A percentile compares a stretch with the other conserved stretches of the same genome.
Evolutionary conservation across 2,329 filamentous ascomycete genomes (phyloP).

Genomic region (Stachybotrys chlorohalonatus): DNA sequence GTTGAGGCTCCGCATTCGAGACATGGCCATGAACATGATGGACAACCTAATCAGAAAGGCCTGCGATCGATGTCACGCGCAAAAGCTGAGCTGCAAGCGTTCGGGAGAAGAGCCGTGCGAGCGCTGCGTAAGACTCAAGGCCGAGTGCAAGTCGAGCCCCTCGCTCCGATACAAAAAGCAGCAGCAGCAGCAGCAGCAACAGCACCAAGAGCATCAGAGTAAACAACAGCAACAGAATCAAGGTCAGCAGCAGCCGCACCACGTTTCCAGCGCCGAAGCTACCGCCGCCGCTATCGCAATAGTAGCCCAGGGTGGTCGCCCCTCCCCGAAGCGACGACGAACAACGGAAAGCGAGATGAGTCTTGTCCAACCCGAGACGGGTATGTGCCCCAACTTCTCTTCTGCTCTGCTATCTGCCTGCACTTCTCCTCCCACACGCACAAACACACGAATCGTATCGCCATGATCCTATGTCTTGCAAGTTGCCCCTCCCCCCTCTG

Average conservation of each 20-base stretch:
- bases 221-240: conserved; percentile 10
- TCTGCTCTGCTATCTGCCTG: conserved; percentile 1
- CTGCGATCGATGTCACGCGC: conserved; percentile 36
- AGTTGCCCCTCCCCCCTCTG: not conserved
- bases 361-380: conserved; percentile 23
- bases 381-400: conserved; percentile 17
- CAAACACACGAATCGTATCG: not conserved
- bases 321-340: conserved; percentile 28
- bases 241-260: conserved; percentile 6
- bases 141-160: conserved; percentile 34
- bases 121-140: conserved; percentile 30
- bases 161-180: conserved; percentile 29
- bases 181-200: conserved; percentile 15
- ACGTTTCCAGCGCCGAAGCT: conserved; percentile 5
- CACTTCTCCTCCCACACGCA: not conserved
- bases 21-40: conserved; percentile 22
- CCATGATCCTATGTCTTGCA: not conserved
- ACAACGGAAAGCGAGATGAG: conserved; percentile 20
- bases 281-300: too few relatives aligned
- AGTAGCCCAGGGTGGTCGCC: conserved; percentile 9
- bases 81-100: conserved; percentile 37
- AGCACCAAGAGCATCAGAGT: conserved; percentile 15
- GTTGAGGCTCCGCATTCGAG: not conserved
- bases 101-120: conserved; percentile 30
- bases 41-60: conserved; percentile 31